Percentiles rank a stretch among this genome's conserved stretches.
These are phyloP conservation scores for Coelastrella sp. DNA, from an alignment of 139 green algal species.

Conservation along the genomic window DNA sequence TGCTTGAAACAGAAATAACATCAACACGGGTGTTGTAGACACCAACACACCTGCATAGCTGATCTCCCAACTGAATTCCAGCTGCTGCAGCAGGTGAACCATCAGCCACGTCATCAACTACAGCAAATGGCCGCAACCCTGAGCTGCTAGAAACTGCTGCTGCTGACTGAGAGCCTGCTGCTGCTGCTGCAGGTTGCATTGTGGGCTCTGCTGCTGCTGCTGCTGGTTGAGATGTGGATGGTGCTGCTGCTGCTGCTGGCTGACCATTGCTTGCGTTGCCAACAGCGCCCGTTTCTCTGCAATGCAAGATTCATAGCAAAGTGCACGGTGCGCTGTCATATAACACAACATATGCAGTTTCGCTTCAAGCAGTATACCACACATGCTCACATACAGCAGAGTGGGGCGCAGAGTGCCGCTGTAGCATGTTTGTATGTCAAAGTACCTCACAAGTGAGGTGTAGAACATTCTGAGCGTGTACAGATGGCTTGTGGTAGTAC, in stretches of 20 bases:
- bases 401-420: too few species aligned
- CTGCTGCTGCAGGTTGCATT: constrained; percentile 6
- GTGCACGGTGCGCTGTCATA: too few species aligned
- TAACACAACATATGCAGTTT: too few species aligned
- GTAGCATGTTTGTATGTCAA: too few species aligned
- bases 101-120: constrained; percentile 82
- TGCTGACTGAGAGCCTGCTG: background rate
- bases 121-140: constrained; percentile 74
- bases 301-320: background rate
- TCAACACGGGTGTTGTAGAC: background rate
- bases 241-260: background rate
- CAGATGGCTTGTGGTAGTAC: too few species aligned
- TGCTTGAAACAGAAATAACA: too few species aligned
- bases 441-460: too few species aligned
- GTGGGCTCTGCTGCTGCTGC: constrained; percentile 13
- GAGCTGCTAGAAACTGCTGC: constrained; percentile 11
- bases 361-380: too few species aligned
- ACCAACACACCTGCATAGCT: constrained; percentile 71
- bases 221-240: background rate
- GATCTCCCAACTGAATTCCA: constrained; percentile 77
- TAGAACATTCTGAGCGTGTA: too few species aligned
- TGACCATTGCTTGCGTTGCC: background rate
- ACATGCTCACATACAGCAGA: too few species aligned
- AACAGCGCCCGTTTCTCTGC: background rate
- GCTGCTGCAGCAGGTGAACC: constrained; percentile 72